Percentiles rank a stretch among this genome's conserved stretches.
These are phyloP conservation scores for Colletotrichum cereale DNA, from an alignment of 2,329 filamentous ascomycete genomes.

Conservation along the genomic window DNA sequence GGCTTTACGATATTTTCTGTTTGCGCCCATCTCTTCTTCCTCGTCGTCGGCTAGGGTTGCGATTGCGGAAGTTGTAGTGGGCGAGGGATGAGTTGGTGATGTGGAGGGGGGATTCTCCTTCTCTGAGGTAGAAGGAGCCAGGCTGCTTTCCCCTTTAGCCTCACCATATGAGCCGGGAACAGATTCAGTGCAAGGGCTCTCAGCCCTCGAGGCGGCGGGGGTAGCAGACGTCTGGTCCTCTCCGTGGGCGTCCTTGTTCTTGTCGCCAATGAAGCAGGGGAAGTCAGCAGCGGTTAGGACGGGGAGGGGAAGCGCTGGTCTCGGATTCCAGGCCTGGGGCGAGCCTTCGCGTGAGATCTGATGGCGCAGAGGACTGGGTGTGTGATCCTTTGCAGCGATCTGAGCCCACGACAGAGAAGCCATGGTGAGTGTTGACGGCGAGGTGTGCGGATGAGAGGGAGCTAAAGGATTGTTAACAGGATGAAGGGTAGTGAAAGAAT, in stretches of 20 bases:
- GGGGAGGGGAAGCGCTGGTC: neutral
- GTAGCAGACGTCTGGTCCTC: neutral
- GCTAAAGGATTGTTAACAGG: neutral
- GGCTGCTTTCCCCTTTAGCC: neutral
- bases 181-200: neutral
- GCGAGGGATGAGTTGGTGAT: neutral
- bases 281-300: neutral
- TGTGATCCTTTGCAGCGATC: slow-evolving; percentile 4
- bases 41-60: neutral
- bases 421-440: neutral
- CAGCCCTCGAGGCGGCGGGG: neutral
- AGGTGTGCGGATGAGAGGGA: neutral
- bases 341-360: neutral
- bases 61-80: neutral
- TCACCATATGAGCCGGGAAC: neutral
- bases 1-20: slow-evolving; percentile 2
- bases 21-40: slow-evolving; percentile 6
- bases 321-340: neutral
- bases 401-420: slow-evolving; percentile 21
- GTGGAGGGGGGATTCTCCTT: neutral
- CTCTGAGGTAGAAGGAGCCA: neutral
- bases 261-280: neutral
- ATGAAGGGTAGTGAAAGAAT: neutral
- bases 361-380: slow-evolving; percentile 2
- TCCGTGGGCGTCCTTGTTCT: neutral